Percentiles rank a stretch among this genome's conserved stretches.
Conservation (phyloP, 1,284 basidiomycete species). For the Cutaneotrichosporon sp. region DNA sequence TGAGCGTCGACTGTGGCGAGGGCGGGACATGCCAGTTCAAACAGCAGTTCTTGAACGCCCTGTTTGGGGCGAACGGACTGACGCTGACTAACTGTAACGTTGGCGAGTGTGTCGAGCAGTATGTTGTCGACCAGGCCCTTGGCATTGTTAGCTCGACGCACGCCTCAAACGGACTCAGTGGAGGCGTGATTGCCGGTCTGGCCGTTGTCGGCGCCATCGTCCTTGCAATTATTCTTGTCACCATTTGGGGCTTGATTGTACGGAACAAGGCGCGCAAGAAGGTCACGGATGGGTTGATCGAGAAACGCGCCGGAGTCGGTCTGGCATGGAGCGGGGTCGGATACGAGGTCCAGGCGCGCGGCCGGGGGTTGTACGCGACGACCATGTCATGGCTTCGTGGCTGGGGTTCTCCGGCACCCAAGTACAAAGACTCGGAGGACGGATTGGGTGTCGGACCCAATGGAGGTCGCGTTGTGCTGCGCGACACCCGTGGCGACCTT, state of each 20-base stretch:
- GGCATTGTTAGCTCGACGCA: slow-evolving; percentile 20
- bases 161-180: slow-evolving; percentile 41
- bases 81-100: slow-evolving; percentile 64
- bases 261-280: slow-evolving; percentile 60
- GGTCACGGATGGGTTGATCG: slow-evolving; percentile 39
- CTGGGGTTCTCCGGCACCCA: slow-evolving; percentile 1
- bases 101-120: slow-evolving; percentile 80
- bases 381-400: slow-evolving; percentile 29
- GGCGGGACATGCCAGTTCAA: slow-evolving; percentile 68
- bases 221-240: slow-evolving; percentile 56
- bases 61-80: slow-evolving; percentile 72
- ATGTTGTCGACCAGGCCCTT: slow-evolving; percentile 59
- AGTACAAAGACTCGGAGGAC: background rate
- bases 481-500: slow-evolving; percentile 64
- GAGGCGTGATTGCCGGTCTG: slow-evolving; percentile 80
- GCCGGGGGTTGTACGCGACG: slow-evolving; percentile 7
- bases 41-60: slow-evolving; percentile 58
- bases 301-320: slow-evolving; percentile 53
- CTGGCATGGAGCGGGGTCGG: slow-evolving; percentile 66
- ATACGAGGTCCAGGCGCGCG: slow-evolving; percentile 51
- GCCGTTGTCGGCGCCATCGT: slow-evolving; percentile 69
- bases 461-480: slow-evolving; percentile 65
- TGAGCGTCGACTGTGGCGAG: slow-evolving; percentile 60
- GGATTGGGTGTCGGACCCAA: slow-evolving; percentile 16
- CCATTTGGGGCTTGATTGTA: slow-evolving; percentile 59